Evolutionary conservation across 192 early-diverging fungal species (phyloP).

Genomic region (Endogone sp.): DNA sequence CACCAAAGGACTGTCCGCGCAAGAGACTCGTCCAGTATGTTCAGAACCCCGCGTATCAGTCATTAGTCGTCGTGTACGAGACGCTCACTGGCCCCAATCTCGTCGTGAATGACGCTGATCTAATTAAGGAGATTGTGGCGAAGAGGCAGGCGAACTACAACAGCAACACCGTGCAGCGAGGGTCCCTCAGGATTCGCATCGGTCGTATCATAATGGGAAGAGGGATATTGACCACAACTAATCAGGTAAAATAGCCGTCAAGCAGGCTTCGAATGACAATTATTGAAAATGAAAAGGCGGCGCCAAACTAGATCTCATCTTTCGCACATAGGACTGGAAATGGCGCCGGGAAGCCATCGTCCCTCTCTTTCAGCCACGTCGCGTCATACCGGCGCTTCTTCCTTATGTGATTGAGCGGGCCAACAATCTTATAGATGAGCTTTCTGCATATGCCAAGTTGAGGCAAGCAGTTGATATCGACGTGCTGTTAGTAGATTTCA

Average conservation of each 20-base stretch:
- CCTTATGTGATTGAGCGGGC: slow-evolving; percentile 21
- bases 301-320: not conserved
- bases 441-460: slow-evolving; percentile 7
- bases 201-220: slow-evolving; percentile 30
- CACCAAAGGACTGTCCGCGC: not conserved
- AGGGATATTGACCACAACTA: slow-evolving; percentile 20
- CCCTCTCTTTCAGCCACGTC: slow-evolving; percentile 25
- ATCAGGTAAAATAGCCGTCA: slow-evolving; percentile 17
- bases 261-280: too few species aligned
- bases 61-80: not conserved
- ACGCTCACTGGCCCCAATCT: not conserved
- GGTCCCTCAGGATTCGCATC: slow-evolving; percentile 20
- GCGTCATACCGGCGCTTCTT: slow-evolving; percentile 20
- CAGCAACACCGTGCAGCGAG: slow-evolving; percentile 15
- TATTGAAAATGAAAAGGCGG: too few species aligned
- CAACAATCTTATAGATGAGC: not conserved
- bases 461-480: slow-evolving; percentile 22
- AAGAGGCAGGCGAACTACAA: slow-evolving; percentile 25
- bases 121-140: slow-evolving; percentile 27
- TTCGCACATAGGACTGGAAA: slow-evolving; percentile 23
- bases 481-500: slow-evolving; percentile 21
- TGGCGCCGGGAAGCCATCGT: slow-evolving; percentile 30
- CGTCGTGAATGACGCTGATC: not conserved
- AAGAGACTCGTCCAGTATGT: not conserved
- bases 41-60: not conserved